Conservation (phyloP, 2,329 filamentous ascomycete genomes). For the Chaetomium olivaceum region DNA sequence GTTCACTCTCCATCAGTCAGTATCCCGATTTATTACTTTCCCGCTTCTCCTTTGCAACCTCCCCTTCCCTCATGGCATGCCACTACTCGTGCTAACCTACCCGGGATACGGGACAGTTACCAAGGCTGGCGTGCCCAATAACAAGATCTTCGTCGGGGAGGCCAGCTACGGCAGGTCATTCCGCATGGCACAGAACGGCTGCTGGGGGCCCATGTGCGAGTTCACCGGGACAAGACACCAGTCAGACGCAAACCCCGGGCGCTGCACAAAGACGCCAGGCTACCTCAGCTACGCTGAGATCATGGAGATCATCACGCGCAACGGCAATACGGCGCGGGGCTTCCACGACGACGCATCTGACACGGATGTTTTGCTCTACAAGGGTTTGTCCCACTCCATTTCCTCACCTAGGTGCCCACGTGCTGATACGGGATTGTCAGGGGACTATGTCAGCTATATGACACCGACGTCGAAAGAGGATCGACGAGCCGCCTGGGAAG, state of each 20-base stretch:
- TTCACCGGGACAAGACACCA: not conserved
- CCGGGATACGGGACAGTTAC: not conserved
- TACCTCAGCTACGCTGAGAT: constrained; percentile 17
- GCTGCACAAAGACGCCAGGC: not conserved
- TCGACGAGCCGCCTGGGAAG: not conserved
- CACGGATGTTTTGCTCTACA: not conserved
- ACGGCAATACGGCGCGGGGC: not conserved
- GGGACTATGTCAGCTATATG: not conserved
- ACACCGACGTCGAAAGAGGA: not conserved
- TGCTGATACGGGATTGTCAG: not conserved
- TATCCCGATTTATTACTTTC: too few relatives aligned
- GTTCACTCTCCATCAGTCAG: not conserved
- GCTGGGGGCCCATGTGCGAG: not conserved
- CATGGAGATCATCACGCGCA: not conserved
- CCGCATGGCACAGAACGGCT: not conserved
- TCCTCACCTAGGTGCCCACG: not conserved
- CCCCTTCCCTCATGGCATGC: not conserved
- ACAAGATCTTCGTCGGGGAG: constrained; percentile 6
- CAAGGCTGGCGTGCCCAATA: constrained; percentile 10
- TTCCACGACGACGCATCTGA: not conserved
- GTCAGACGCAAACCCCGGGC: not conserved
- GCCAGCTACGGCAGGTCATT: constrained; percentile 13
- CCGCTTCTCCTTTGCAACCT: too few relatives aligned
- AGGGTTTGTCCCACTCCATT: not conserved
- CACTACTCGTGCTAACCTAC: not conserved